phyloP scores from a whole-genome alignment of 495 filamentous ascomycete species.

The Xylaria sp. region DNA sequence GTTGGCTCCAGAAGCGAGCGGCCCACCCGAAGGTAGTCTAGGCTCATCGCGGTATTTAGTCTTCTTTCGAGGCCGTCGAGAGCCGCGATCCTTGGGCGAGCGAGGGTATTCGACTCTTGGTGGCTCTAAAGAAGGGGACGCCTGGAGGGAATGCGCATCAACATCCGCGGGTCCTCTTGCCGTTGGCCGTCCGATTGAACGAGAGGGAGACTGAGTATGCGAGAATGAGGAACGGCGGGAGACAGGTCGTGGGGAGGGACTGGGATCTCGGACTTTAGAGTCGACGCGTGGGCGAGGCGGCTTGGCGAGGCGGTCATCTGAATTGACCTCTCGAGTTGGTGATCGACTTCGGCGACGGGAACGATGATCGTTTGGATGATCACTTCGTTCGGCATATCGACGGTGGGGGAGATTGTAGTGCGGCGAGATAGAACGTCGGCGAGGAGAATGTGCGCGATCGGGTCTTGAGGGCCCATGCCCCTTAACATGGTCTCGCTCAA shows the following conservation, averaged over 20 bases:
- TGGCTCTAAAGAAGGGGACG: slow-evolving; percentile 41
- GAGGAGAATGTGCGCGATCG: slow-evolving; percentile 25
- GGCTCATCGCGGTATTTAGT: slow-evolving; percentile 45
- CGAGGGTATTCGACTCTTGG: slow-evolving; percentile 40
- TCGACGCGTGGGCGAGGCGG: slow-evolving; percentile 31
- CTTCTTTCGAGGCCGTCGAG: slow-evolving; percentile 42
- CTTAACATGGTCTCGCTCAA: slow-evolving; percentile 33
- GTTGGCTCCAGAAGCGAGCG: slow-evolving; percentile 54
- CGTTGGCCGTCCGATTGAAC: slow-evolving; percentile 41
- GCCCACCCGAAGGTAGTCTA: slow-evolving; percentile 36
- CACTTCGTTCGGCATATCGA: slow-evolving; percentile 34
- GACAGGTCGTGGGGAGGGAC: slow-evolving; percentile 35
- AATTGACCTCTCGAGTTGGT: slow-evolving; percentile 35
- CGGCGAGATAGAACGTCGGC: slow-evolving; percentile 37
- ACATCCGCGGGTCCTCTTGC: slow-evolving; percentile 44
- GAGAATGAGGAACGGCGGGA: slow-evolving; percentile 48
- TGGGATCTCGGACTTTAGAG: slow-evolving; percentile 36
- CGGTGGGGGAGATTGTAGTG: slow-evolving; percentile 32
- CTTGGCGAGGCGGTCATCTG: slow-evolving; percentile 27
- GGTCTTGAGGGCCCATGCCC: slow-evolving; percentile 26
- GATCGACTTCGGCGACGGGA: slow-evolving; percentile 43
- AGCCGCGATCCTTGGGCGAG: slow-evolving; percentile 39
- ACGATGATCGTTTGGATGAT: slow-evolving; percentile 30
- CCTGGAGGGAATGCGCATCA: slow-evolving; percentile 45
- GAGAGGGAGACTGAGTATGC: slow-evolving; percentile 43